These are phyloP conservation scores for Lotus japonicus DNA, from an alignment of 306 rosid species.

Conservation along the genomic window DNA sequence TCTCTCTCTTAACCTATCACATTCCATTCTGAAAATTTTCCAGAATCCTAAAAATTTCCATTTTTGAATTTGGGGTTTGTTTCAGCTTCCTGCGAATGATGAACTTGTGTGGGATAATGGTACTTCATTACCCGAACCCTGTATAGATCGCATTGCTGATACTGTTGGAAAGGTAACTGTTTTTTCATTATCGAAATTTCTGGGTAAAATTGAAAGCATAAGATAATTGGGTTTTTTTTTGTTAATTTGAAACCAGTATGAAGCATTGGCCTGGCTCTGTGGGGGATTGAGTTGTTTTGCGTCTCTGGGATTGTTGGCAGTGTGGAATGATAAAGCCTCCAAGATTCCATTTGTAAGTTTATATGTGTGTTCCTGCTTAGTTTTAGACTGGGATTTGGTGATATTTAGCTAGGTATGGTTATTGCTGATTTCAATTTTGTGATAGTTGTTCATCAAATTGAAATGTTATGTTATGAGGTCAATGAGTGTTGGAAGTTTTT, in stretches of 20 bases:
- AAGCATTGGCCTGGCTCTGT: slow-evolving; percentile 95
- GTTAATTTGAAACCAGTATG: slow-evolving; percentile 46
- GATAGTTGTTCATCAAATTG: not conserved
- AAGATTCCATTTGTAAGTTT: slow-evolving; percentile 68
- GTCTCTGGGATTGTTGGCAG: slow-evolving; percentile 64
- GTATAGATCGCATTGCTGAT: slow-evolving; percentile 93
- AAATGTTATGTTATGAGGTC: not conserved
- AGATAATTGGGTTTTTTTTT: not conserved
- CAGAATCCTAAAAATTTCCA: not conserved
- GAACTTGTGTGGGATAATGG: slow-evolving; percentile 96
- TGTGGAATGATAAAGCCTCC: slow-evolving; percentile 92
- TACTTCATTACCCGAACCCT: slow-evolving; percentile 87
- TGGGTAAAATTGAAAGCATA: not conserved
- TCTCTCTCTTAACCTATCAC: slow-evolving; percentile 7
- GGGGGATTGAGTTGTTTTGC: slow-evolving; percentile 85
- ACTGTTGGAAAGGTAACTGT: slow-evolving; percentile 71
- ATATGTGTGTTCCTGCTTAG: not conserved
- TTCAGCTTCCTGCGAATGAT: slow-evolving; percentile 67
- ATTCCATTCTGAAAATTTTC: not conserved
- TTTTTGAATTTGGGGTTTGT: not conserved
- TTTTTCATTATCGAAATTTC: not conserved
- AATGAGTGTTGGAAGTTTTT: slow-evolving; percentile 6
- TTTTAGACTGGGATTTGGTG: not conserved
- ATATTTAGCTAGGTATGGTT: not conserved
- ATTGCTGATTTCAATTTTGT: not conserved